Evolutionary conservation across 257 asterid genomes (phyloP), one percentile per base, ranked within the genome.

Genomic region (Solanum arcanum): DNA sequence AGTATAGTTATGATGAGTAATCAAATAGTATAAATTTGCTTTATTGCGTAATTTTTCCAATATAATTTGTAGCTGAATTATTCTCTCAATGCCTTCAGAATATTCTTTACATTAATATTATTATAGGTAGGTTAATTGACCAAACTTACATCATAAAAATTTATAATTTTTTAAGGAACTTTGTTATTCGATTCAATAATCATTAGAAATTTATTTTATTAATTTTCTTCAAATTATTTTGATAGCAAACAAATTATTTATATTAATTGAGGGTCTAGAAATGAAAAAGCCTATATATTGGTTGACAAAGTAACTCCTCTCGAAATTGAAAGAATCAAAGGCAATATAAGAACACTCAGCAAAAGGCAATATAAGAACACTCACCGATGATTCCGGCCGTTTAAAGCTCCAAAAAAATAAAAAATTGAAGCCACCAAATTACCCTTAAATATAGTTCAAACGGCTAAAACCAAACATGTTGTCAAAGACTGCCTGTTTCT

Each of bases 371-470:
- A 33, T 33, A 33, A 33, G 5, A 33, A 33, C 35, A 33, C 35
- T 33, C 4, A 33, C 3, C 35, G 96, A 90, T 92, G 92, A 93
- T 92, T 93, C 94, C 96, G 94, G 93, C 93, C 3, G 59, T 20
- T 47, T 47, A 13, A 47, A 47, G 20, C 59, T 14, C 59, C 59
- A 18, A 47, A 14, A 47, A 47, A 5, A 14, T 14, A 14, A 0
- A 14, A 44, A 47, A 1, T 47, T 47, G 56, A 47, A 2, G 20
- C 20, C 3, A 49, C 21, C 21, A 49, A 49, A 49, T 49, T 49
- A 49, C 60, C 9, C 60, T 49, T 49, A 16, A 49, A 16, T 49
- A 49, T 15, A 49, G 16, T 49, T 15, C 60, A 15, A 49, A 49
- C 16, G 60, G 60, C 60, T 49, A 15, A 20, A 49, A 49, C 3